Conservation (phyloP, 2,329 filamentous ascomycete genomes). For the Fusarium zealandicum region DNA sequence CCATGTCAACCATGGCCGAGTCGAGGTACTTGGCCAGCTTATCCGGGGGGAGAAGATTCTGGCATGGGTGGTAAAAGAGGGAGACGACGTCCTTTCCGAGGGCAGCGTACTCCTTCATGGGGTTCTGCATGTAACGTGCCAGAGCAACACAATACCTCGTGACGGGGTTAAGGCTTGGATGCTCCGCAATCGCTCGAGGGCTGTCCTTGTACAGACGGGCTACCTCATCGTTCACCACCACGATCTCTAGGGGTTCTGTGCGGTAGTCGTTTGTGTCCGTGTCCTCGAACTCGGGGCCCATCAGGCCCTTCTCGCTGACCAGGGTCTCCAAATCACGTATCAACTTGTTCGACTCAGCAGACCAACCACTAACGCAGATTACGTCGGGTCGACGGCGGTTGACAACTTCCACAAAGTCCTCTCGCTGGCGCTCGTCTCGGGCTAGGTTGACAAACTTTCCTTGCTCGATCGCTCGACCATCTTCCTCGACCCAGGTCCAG, state of each 20-base stretch:
- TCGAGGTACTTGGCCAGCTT: conserved; percentile 87
- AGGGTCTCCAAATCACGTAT: conserved; percentile 82
- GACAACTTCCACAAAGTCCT: conserved; percentile 79
- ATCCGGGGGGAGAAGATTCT: conserved; percentile 86
- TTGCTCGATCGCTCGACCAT: conserved; percentile 86
- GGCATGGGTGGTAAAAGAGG: conserved; percentile 86
- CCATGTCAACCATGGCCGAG: conserved; percentile 98
- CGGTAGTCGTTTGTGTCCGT: conserved; percentile 76
- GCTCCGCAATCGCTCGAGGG: conserved; percentile 77
- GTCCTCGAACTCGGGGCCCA: conserved; percentile 83
- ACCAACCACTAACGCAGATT: conserved; percentile 87
- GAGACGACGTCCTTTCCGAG: conserved; percentile 88
- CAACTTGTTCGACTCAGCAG: conserved; percentile 83
- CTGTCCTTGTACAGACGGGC: conserved; percentile 96
- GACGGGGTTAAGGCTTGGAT: conserved; percentile 79
- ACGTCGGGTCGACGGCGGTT: conserved; percentile 86
- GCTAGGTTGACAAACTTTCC: conserved; percentile 85
- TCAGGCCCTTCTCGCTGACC: conserved; percentile 78
- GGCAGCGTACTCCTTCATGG: conserved; percentile 94
- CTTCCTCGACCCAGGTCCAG: conserved; percentile 94
- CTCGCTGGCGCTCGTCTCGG: conserved; percentile 70
- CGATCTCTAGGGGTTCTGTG: conserved; percentile 82
- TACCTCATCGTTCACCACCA: conserved; percentile 95
- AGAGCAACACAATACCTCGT: conserved; percentile 90
- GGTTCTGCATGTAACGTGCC: conserved; percentile 91